These are phyloP conservation scores for Erigeron canadensis DNA, from an alignment of 129 eudicot species.

Conservation along the genomic window DNA sequence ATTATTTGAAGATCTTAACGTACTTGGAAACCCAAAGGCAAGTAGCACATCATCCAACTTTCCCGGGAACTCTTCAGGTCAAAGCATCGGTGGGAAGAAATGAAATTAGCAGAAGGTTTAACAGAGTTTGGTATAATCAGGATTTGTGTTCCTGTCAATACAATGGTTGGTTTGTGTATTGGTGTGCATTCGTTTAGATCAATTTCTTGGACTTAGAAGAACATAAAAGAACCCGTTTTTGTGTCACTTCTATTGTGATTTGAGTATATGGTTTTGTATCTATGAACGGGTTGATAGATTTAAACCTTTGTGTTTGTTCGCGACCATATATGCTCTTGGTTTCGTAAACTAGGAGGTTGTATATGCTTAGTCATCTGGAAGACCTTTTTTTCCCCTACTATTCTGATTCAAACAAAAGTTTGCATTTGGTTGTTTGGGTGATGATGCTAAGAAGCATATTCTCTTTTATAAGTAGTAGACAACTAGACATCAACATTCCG, in stretches of 20 bases:
- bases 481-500: too few relatives aligned
- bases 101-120: conserved; percentile 14
- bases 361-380: too few relatives aligned
- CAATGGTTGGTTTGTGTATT: conserved; percentile 22
- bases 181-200: conserved; percentile 15
- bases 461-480: too few relatives aligned
- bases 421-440: too few relatives aligned
- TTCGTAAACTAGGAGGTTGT: too few relatives aligned
- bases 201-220: conserved; percentile 9
- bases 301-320: background rate
- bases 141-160: conserved; percentile 25
- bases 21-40: conserved; percentile 56
- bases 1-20: conserved; percentile 91
- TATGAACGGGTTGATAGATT: background rate
- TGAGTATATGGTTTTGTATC: conserved; percentile 7
- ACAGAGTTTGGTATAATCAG: conserved; percentile 13
- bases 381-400: too few relatives aligned
- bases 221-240: conserved; percentile 12
- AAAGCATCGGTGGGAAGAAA: conserved; percentile 59
- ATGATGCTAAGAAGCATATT: too few relatives aligned
- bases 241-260: conserved; percentile 1
- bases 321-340: background rate
- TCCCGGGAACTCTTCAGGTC: conserved; percentile 38
- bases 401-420: too few relatives aligned
- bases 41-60: conserved; percentile 46